Conservation (phyloP, 768 basidiomycete species). For the Ramaria sp. region DNA sequence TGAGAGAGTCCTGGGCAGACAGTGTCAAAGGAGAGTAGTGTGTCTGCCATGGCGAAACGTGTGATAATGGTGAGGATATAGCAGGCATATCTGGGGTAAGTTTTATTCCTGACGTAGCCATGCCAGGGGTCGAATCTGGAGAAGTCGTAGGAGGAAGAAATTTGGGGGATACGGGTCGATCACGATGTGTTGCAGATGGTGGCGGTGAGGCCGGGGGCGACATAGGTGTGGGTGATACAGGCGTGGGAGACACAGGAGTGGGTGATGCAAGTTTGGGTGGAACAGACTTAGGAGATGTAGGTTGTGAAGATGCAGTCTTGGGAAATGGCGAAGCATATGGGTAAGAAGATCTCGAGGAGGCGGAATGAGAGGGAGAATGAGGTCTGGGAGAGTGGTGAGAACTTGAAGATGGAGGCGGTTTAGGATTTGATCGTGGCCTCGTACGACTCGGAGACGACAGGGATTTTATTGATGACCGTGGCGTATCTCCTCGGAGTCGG, state of each 20-base stretch:
- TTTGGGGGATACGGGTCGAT: background rate
- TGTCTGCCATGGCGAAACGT: background rate
- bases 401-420: background rate
- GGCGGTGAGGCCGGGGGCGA: background rate
- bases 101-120: background rate
- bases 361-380: background rate
- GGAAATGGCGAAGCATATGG: background rate
- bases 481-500: background rate
- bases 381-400: background rate
- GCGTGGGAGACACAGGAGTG: background rate
- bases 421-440: background rate
- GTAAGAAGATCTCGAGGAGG: background rate
- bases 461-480: background rate
- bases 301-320: background rate
- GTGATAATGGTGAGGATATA: background rate
- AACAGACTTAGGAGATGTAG: background rate
- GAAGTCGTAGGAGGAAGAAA: background rate
- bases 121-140: background rate
- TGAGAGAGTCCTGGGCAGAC: background rate
- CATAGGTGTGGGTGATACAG: background rate
- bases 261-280: background rate
- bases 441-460: background rate
- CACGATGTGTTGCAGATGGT: background rate
- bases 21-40: background rate
- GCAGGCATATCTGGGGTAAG: background rate